Evolutionary conservation across 306 rosid genomes (phyloP).

Genomic region (Vicia sativa): DNA sequence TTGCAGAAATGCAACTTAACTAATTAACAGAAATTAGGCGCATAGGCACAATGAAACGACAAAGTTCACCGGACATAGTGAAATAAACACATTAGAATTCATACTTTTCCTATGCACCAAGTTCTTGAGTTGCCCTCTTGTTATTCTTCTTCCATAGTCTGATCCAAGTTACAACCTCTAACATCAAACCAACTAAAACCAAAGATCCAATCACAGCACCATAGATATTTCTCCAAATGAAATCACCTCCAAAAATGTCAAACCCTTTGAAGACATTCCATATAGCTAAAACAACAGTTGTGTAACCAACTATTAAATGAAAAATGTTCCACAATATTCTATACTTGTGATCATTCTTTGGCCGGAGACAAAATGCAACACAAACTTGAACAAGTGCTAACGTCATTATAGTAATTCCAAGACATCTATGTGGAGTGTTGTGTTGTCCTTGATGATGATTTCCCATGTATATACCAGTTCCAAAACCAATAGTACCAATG

Average conservation of each 20-base stretch:
- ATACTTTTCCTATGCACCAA: no score
- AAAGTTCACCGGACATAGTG: no score
- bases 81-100: no score
- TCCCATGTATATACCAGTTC: slow-evolving; percentile 22
- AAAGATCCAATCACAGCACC: neutral
- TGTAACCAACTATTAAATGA: slow-evolving; percentile 32
- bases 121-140: no score
- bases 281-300: slow-evolving; percentile 21
- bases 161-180: no score
- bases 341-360: slow-evolving; percentile 29
- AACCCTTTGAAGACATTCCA: slow-evolving; percentile 36
- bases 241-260: neutral
- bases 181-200: neutral
- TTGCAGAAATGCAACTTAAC: no score
- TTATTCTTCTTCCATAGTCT: no score
- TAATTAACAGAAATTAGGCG: no score
- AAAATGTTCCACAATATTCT: slow-evolving; percentile 31
- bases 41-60: no score
- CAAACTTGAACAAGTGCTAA: slow-evolving; percentile 24
- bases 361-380: slow-evolving; percentile 4
- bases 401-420: slow-evolving; percentile 34
- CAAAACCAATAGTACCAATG: slow-evolving; percentile 33
- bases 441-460: neutral
- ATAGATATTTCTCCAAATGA: neutral
- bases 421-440: neutral